A percentile compares a stretch with the other conserved stretches of the same genome.
Conservation (phyloP, 306 rosid species). For the Corylus avellana region DNA sequence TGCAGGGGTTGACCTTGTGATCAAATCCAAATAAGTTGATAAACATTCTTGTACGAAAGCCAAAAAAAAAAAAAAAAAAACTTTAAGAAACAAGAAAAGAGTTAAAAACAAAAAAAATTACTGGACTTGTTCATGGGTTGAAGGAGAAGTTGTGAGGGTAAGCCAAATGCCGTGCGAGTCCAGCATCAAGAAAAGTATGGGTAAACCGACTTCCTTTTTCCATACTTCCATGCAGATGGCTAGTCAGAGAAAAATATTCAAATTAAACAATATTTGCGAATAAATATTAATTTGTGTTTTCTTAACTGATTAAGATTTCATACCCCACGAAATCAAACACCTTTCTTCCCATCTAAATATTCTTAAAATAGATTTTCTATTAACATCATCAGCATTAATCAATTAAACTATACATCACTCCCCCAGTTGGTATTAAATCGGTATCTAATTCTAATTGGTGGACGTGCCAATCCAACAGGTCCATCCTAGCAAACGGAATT, state of each 20-base stretch:
- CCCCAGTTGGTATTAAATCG: slow-evolving; percentile 27
- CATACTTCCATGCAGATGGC: slow-evolving; percentile 60
- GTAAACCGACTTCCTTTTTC: slow-evolving; percentile 55
- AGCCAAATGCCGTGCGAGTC: slow-evolving; percentile 63
- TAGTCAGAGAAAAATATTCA: slow-evolving; percentile 52
- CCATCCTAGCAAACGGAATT: slow-evolving; percentile 20
- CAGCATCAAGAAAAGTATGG: slow-evolving; percentile 58
- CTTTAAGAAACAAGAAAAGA: neutral
- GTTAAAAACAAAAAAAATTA: neutral
- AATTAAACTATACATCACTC: slow-evolving; percentile 27
- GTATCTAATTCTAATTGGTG: slow-evolving; percentile 43
- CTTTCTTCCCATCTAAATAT: slow-evolving; percentile 43
- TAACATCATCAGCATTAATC: slow-evolving; percentile 39
- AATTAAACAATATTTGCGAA: neutral
- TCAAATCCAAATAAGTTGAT: neutral
- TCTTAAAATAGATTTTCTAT: slow-evolving; percentile 37
- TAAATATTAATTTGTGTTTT: slow-evolving; percentile 31
- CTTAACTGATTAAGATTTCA: slow-evolving; percentile 74
- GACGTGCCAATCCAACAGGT: slow-evolving; percentile 28
- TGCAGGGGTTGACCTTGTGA: neutral
- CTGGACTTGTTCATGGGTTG: slow-evolving; percentile 9
- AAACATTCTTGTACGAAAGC: neutral
- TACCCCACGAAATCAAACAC: slow-evolving; percentile 72
- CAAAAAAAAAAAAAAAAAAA: neutral
- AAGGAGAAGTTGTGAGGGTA: slow-evolving; percentile 33